Percentiles rank a stretch among this genome's conserved stretches.
phyloP scores from a whole-genome alignment of 2,329 filamentous ascomycete species.

The Fusarium albosuccineum region DNA sequence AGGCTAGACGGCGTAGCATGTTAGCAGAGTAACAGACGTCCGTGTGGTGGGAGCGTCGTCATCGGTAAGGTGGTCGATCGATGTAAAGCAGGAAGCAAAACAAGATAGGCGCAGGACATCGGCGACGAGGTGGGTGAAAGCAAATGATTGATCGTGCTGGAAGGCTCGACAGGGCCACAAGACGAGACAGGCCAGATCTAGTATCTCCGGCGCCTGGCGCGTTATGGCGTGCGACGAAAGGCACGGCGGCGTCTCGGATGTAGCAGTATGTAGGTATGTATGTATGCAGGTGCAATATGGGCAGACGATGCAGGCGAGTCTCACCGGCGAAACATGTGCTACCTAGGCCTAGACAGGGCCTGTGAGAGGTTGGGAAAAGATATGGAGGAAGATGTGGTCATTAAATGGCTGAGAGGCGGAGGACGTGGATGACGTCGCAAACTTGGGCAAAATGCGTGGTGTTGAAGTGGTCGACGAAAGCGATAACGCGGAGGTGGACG shows the following conservation, averaged over 20 bases:
- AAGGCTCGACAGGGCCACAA: conserved; percentile 15
- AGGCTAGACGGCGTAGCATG: conserved; percentile 48
- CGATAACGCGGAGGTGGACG: conserved; percentile 39
- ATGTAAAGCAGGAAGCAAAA: conserved; percentile 31
- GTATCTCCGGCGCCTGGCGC: conserved; percentile 23
- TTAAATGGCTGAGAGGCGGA: conserved; percentile 36
- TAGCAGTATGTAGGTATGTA: conserved; percentile 13
- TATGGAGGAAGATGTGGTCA: conserved; percentile 31
- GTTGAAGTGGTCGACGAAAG: conserved; percentile 29
- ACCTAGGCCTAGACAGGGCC: conserved; percentile 40
- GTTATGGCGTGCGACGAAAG: conserved; percentile 39
- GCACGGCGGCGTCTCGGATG: conserved; percentile 38
- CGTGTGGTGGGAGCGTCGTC: conserved; percentile 39
- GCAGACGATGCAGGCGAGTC: conserved; percentile 43
- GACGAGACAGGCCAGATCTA: conserved; percentile 22
- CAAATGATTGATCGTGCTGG: conserved; percentile 16
- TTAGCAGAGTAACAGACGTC: conserved; percentile 45
- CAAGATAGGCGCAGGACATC: conserved; percentile 21
- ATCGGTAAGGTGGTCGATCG: conserved; percentile 41
- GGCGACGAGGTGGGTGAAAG: conserved; percentile 20
- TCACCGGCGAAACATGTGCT: conserved; percentile 49
- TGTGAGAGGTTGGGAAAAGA: conserved; percentile 22
- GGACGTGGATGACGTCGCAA: conserved; percentile 23
- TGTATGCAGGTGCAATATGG: conserved; percentile 34
- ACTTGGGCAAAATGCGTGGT: conserved; percentile 17